Evolutionary conservation across 495 filamentous ascomycete genomes (phyloP), one percentile per base, ranked within the genome.

Genomic region (Pyronema omphalodes): DNA sequence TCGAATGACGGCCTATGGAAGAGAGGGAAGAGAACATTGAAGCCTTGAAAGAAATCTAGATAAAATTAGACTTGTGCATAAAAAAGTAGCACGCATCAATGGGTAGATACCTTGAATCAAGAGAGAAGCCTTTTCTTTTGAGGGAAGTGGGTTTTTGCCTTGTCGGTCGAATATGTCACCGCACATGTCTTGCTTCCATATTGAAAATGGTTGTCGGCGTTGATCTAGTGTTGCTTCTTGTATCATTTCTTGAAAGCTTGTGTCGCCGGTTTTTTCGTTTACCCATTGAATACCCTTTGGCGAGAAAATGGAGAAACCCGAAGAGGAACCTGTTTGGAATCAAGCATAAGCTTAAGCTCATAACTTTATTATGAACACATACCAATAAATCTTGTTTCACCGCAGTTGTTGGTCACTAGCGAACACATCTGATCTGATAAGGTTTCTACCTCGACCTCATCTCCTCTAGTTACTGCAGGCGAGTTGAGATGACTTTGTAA

Each of bases 401-500:
- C 91, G 57, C 80, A 84, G 60, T 93, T 93, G 57, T 94, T 96
- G 6, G 91, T 98, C n/a, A 98, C 89, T 40, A 98, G 70, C 0
- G 88, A 94, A 67, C 91, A 95, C 91, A 98, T 96, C 83, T 95
- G 93, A 68, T 98, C 91, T 7, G 91, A 93, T 56, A 98, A 65
- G 0, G 79, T 83, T 63, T 93, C 89, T 6, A 93, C 88, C 61
- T 93, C 84, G 41, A 76, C 75, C 57, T 84, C 80, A 0, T 71
- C 69, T 55, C 23, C 23, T 29, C 56, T 66, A 9, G 23, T 47
- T 12, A 57, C 57, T 53, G 46, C 46, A 5, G 67, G 62, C 4
- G 61, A 66, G 55, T 56, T 62, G 35, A 44, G 57, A 23, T 55
- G 12, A 23, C 66, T 63, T 48, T 67, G 66, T 44, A 62, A 44